Evolutionary conservation across 345 rosid genomes (phyloP).

Genomic region (Microthlaspi erraticum): DNA sequence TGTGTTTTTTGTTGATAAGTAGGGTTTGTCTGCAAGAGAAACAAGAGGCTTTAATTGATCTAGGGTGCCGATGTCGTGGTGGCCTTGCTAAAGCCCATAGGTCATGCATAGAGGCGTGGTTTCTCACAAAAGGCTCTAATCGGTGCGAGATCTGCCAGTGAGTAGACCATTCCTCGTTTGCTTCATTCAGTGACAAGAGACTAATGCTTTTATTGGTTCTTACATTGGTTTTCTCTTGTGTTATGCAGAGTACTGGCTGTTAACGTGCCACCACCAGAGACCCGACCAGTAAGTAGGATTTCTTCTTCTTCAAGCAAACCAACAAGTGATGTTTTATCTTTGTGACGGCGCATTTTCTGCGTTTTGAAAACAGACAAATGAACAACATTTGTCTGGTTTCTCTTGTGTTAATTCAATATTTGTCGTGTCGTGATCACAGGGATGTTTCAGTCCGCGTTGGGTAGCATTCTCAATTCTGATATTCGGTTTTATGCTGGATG

Average conservation of each 20-base stretch:
- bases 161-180: slow-evolving; percentile 35
- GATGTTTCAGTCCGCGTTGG: slow-evolving; percentile 88
- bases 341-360: slow-evolving; percentile 1
- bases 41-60: slow-evolving; percentile 77
- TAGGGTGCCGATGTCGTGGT: slow-evolving; percentile 89
- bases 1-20: not conserved
- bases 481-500: slow-evolving; percentile 82
- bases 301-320: not conserved
- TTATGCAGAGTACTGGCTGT: slow-evolving; percentile 68
- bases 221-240: slow-evolving; percentile 19
- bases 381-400: not conserved
- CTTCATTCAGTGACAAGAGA: slow-evolving; percentile 10
- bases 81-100: slow-evolving; percentile 82
- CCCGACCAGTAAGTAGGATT: slow-evolving; percentile 63
- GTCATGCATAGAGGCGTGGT: slow-evolving; percentile 90
- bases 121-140: slow-evolving; percentile 82
- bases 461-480: slow-evolving; percentile 88
- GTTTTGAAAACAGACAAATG: slow-evolving; percentile 54
- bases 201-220: slow-evolving; percentile 7
- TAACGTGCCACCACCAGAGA: slow-evolving; percentile 75
- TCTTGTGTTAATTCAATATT: not conserved
- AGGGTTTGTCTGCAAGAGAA: slow-evolving; percentile 92
- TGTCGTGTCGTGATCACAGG: slow-evolving; percentile 46
- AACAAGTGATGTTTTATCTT: not conserved
- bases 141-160: slow-evolving; percentile 93